A percentile compares a stretch with the other conserved stretches of the same genome.
Evolutionary conservation across 2,329 filamentous ascomycete species (phyloP).

Genomic region (Arthrobotrys sinensis): DNA sequence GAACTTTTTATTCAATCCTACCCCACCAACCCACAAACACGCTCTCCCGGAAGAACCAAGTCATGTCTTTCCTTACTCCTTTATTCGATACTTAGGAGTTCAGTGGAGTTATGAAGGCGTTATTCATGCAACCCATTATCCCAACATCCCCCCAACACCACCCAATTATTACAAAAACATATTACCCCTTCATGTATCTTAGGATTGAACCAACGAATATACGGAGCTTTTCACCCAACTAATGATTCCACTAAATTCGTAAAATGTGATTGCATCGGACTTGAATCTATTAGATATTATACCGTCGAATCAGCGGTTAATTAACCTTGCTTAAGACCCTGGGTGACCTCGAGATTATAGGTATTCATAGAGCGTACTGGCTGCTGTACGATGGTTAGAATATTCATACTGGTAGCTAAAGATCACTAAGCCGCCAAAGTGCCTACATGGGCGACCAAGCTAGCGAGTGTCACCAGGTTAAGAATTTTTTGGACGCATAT

Average conservation of each 20-base stretch:
- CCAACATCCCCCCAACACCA: constrained; percentile 4
- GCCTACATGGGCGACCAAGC: too few species aligned
- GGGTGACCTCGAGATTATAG: too few species aligned
- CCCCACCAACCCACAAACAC: background rate
- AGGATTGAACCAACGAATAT: constrained; percentile 28
- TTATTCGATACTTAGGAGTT: constrained; percentile 33
- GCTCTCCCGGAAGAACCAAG: constrained; percentile 10
- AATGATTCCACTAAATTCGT: background rate
- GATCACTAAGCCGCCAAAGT: too few species aligned
- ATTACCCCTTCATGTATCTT: constrained; percentile 30
- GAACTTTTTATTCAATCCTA: constrained; percentile 37
- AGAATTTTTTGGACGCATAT: too few species aligned
- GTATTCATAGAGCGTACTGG: too few species aligned
- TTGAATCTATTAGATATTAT: too few species aligned
- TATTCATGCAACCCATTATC: constrained; percentile 5
- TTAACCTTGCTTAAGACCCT: too few species aligned
- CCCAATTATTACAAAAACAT: constrained; percentile 11
- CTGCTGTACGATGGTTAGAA: too few species aligned
- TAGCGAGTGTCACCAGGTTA: too few species aligned
- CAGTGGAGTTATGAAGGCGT: constrained; percentile 45
- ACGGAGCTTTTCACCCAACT: background rate
- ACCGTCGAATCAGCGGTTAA: too few species aligned
- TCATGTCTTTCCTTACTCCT: constrained; percentile 20
- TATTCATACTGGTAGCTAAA: too few species aligned
- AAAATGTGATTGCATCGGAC: too few species aligned